Evolutionary conservation across 140 eudicot genomes (phyloP).

Genomic region (Oenanthe javanica): DNA sequence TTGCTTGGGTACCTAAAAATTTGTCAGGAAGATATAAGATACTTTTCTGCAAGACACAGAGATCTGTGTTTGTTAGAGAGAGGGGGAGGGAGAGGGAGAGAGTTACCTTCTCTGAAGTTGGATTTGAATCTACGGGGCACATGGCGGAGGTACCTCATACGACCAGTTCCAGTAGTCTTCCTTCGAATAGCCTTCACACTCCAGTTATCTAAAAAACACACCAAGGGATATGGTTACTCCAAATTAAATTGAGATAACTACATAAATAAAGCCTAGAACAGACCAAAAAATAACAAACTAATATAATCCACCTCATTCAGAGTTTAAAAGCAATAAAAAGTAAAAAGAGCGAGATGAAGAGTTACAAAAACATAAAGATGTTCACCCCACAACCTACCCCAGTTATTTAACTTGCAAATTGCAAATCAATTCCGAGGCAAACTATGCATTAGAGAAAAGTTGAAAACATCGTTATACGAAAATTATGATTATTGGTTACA

Average conservation of each 20-base stretch:
- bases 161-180: conserved; percentile 84
- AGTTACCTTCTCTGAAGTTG: conserved; percentile 63
- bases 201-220: conserved; percentile 51
- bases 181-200: conserved; percentile 75
- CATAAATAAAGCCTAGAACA: neutral
- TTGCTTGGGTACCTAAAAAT: conserved; percentile 58
- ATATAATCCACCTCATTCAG: neutral
- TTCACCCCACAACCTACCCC: too few species aligned
- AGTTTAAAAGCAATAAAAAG: neutral
- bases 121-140: conserved; percentile 74
- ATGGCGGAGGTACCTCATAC: conserved; percentile 81
- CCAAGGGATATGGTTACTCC: neutral
- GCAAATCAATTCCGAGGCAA: too few species aligned
- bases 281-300: neutral
- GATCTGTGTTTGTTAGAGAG: too few species aligned
- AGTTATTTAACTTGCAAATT: too few species aligned
- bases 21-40: neutral
- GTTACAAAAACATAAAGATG: neutral
- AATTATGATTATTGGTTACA: too few species aligned
- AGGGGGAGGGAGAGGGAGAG: neutral
- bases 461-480: too few species aligned
- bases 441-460: too few species aligned
- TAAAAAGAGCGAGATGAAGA: too few species aligned
- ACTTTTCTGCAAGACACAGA: neutral
- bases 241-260: neutral